Conservation (phyloP, 305 asterid species). For the Solanum hybrid region DNA sequence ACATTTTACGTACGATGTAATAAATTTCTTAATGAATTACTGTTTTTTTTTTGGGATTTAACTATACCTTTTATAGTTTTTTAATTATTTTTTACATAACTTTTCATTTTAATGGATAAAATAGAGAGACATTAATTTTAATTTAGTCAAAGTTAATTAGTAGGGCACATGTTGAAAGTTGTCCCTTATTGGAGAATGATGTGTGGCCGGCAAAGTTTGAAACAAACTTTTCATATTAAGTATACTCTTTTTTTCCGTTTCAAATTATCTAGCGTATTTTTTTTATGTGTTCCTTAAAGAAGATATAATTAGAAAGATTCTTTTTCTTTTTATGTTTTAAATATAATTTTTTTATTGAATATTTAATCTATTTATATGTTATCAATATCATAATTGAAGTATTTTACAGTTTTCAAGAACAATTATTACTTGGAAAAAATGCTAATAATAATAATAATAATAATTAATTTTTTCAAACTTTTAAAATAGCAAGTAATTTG, state of each 20-base stretch:
- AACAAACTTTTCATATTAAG: not conserved
- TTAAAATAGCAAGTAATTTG: too few species aligned
- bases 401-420: too few species aligned
- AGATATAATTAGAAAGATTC: not conserved
- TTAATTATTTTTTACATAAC: not conserved
- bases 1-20: not conserved
- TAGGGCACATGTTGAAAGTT: not conserved
- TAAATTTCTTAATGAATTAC: not conserved
- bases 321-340: too few species aligned
- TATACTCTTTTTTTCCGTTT: too few species aligned
- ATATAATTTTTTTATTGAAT: not conserved
- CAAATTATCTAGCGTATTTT: too few species aligned
- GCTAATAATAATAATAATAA: too few species aligned
- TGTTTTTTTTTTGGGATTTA: not conserved
- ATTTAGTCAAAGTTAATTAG: not conserved
- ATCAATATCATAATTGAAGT: not conserved
- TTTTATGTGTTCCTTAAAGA: too few species aligned
- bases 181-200: not conserved
- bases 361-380: too few species aligned
- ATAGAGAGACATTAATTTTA: not conserved
- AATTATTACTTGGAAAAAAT: too few species aligned
- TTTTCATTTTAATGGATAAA: not conserved
- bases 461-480: too few species aligned
- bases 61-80: not conserved
- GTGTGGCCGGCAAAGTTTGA: not conserved